A percentile compares a stretch with the other conserved stretches of the same genome.
Evolutionary conservation across 768 basidiomycete genomes (phyloP).

Genomic region (Lactarius quietus): DNA sequence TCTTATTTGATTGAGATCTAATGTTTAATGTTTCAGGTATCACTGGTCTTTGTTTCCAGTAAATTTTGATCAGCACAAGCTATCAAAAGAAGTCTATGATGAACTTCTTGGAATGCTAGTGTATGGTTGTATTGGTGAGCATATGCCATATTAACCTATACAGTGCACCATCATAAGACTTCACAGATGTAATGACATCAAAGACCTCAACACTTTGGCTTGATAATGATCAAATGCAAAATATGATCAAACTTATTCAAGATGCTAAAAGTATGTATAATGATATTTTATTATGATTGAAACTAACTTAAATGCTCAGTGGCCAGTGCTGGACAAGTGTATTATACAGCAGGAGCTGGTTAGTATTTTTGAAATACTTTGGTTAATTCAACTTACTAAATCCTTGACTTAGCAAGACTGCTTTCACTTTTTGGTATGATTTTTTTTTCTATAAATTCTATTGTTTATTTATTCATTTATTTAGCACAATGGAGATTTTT

Average conservation of each 20-base stretch:
- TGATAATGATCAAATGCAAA: not conserved
- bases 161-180: not conserved
- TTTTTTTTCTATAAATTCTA: not conserved
- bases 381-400: not conserved
- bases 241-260: not conserved
- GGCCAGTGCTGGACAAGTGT: not conserved
- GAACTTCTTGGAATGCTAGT: conserved; percentile 37
- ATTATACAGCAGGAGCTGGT: not conserved
- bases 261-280: not conserved
- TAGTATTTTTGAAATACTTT: not conserved
- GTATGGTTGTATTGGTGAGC: conserved; percentile 39
- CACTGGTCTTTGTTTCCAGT: conserved; percentile 30
- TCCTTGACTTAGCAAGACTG: not conserved
- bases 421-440: not conserved
- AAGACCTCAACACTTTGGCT: not conserved
- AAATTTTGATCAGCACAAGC: not conserved
- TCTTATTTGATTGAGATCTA: not conserved
- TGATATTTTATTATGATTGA: not conserved
- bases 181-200: not conserved
- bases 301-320: not conserved
- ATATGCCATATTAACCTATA: not conserved
- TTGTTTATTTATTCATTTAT: not conserved
- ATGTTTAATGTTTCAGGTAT: conserved; percentile 17
- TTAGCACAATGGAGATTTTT: conserved; percentile 2
- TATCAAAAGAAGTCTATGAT: conserved; percentile 24